Evolutionary conservation across 1,139 yeast genomes (phyloP), one percentile per base, ranked within the genome.

Genomic region (Kazachstania sp.): DNA sequence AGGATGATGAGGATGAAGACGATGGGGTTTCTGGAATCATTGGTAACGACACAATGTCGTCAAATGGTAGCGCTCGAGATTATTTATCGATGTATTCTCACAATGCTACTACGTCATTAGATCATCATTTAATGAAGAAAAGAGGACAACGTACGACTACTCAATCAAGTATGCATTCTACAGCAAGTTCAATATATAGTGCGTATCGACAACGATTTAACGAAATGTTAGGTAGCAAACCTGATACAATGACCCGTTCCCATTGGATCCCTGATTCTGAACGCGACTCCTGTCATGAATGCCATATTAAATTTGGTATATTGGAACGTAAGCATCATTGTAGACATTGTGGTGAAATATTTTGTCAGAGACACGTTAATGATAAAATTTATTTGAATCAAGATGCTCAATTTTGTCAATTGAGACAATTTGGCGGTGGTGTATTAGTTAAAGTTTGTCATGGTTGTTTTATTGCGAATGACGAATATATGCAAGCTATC

Each of bases 311-410:
- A 48, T 78, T 85, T 65, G 79, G 85, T 44, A 80, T 84, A 59
- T 78, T 86, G 65, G 95, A 88, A 57, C 76, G 97, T 53, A 79
- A 94, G 50, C 97, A 90, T 63, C 97, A 90, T 67, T 90, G 97
- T 63, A 77, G 97, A 45, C 83, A 86, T 60, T 90, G 97, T 69
- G 97, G 97, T 18, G 95, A 87, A 30, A 77, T 90, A 13, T 90
- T 83, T 61, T 90, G 97, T 67, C 81, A 82, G 45, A 83, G 80
- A 49, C 79, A 78, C 59, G 65, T 77, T 29, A 58, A 68, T 18
- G 73, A 71, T 57, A 60, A 69, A 45, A 60, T 78, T 32, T 70
- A 72, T 58, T 74, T 90, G 51, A 90, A 87, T 59, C 73, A 74
- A 45, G 68, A 78, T 56, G 92, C 95, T 28, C 77, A 81, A 60